A percentile compares a stretch with the other conserved stretches of the same genome.
These are phyloP conservation scores for Beauveria sp. DNA, from an alignment of 2,329 filamentous ascomycete genomes.

Conservation along the genomic window DNA sequence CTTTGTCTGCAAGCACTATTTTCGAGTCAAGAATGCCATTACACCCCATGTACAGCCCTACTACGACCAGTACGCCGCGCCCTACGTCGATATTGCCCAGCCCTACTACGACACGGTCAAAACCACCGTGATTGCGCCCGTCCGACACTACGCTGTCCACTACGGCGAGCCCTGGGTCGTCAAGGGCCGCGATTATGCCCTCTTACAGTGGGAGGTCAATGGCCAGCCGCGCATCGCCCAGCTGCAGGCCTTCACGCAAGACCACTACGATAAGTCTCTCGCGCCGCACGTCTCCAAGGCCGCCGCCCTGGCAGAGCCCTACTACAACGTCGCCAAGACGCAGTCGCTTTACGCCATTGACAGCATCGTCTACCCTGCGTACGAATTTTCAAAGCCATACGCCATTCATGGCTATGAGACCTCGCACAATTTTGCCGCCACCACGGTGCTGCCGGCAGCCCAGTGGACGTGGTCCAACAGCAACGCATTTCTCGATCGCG, in stretches of 20 bases:
- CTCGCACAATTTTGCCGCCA: slow-evolving; percentile 57
- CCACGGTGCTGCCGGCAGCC: slow-evolving; percentile 64
- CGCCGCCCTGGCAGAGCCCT: slow-evolving; percentile 54
- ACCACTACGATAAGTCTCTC: slow-evolving; percentile 62
- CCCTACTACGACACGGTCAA: slow-evolving; percentile 65
- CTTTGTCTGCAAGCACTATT: slow-evolving; percentile 76
- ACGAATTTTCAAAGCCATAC: slow-evolving; percentile 67
- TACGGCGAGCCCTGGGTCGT: slow-evolving; percentile 69
- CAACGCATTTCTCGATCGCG: slow-evolving; percentile 63
- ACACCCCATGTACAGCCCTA: slow-evolving; percentile 75
- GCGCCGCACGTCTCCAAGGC: slow-evolving; percentile 65
- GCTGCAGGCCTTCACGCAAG: slow-evolving; percentile 51
- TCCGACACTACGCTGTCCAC: slow-evolving; percentile 56
- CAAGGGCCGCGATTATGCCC: slow-evolving; percentile 57
- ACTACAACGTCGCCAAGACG: slow-evolving; percentile 58
- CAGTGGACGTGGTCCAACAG: slow-evolving; percentile 63
- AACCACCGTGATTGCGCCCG: slow-evolving; percentile 60
- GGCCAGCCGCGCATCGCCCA: slow-evolving; percentile 67
- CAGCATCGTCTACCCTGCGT: slow-evolving; percentile 66
- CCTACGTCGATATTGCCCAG: slow-evolving; percentile 67
- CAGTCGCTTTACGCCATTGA: slow-evolving; percentile 63
- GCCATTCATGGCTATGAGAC: slow-evolving; percentile 59
- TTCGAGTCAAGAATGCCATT: slow-evolving; percentile 53
- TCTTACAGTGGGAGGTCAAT: slow-evolving; percentile 69
- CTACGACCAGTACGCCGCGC: slow-evolving; percentile 75